A percentile compares a stretch with the other conserved stretches of the same genome.
These are phyloP conservation scores for Stenocarpella maydis DNA, from an alignment of 2,329 filamentous ascomycete species.

Conservation along the genomic window DNA sequence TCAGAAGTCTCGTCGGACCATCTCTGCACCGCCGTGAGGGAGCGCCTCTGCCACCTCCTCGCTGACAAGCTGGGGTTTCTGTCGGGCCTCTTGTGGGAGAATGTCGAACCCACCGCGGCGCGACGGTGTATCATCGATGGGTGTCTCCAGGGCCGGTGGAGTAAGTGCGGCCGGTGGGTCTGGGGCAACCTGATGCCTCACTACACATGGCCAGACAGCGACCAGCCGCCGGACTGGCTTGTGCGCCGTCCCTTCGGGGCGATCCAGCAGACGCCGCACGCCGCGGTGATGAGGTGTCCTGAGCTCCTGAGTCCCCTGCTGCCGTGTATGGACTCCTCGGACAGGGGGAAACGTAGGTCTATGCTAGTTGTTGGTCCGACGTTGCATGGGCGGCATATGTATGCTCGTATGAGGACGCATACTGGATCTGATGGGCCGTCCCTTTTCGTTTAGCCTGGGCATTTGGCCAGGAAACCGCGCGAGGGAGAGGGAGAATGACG, in stretches of 20 bases:
- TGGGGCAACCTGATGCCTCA: constrained; percentile 18
- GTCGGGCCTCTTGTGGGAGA: neutral
- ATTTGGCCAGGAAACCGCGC: too few species aligned
- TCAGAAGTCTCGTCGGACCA: neutral
- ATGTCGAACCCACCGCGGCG: neutral
- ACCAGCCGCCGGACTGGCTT: neutral
- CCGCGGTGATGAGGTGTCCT: neutral
- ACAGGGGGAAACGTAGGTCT: constrained; percentile 13
- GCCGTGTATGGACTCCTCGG: constrained; percentile 18
- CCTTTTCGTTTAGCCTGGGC: neutral
- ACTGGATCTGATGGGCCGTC: constrained; percentile 24
- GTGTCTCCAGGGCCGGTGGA: constrained; percentile 25
- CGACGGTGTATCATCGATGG: neutral
- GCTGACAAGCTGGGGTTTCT: neutral
- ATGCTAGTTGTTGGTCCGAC: constrained; percentile 20
- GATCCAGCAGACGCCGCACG: neutral
- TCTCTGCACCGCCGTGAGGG: neutral
- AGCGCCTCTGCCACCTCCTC: constrained; percentile 22
- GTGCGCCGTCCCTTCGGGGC: neutral
- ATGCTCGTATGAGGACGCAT: constrained; percentile 14
- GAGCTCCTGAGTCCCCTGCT: constrained; percentile 15
- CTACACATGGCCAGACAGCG: constrained; percentile 8
- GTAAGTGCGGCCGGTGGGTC: neutral
- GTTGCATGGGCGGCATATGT: constrained; percentile 17
- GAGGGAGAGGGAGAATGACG: neutral